Percentiles rank a stretch among this genome's conserved stretches.
Evolutionary conservation across 108 stramenopile genomes (phyloP).

Genomic region (Conticribra weissflogii): DNA sequence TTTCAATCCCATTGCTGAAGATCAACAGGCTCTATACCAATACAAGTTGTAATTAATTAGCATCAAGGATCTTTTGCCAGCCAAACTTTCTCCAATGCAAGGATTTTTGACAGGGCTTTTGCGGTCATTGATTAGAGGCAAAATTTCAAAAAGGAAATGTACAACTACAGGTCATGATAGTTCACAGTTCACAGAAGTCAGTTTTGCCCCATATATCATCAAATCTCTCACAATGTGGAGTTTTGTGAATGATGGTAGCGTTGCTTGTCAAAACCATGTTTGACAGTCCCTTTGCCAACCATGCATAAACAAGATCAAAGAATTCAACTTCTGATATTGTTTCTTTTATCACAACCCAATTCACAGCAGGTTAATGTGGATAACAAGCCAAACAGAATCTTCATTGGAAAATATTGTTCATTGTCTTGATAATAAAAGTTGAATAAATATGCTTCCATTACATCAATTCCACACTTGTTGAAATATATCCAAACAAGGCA

Average conservation of each 20-base stretch:
- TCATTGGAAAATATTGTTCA: constrained; percentile 2
- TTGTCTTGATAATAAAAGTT: constrained; percentile 5
- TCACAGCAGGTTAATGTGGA: constrained; percentile 1
- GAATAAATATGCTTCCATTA: constrained; percentile 2
- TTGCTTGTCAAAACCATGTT: constrained; percentile 2
- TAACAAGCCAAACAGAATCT: constrained; percentile 1
- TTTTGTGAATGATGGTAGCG: neutral
- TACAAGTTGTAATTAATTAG: constrained; percentile 4
- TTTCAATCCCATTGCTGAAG: neutral
- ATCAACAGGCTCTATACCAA: constrained; percentile 26
- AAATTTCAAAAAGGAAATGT: constrained; percentile 11
- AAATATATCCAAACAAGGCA: constrained; percentile 26
- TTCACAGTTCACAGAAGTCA: neutral
- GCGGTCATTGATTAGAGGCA: constrained; percentile 10
- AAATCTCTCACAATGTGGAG: neutral
- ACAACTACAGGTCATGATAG: constrained; percentile 2
- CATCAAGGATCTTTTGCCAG: constrained; percentile 14
- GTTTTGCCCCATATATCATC: constrained; percentile 5
- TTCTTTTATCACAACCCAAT: constrained; percentile 6
- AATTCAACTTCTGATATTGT: neutral
- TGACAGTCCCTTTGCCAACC: neutral
- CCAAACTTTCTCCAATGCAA: constrained; percentile 20
- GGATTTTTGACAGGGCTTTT: constrained; percentile 10
- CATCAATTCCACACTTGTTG: constrained; percentile 3
- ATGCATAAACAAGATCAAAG: constrained; percentile 14